A percentile compares a stretch with the other conserved stretches of the same genome.
Evolutionary conservation across 1,139 yeast genomes (phyloP).

Genomic region (Debaryomyces subglobosus): DNA sequence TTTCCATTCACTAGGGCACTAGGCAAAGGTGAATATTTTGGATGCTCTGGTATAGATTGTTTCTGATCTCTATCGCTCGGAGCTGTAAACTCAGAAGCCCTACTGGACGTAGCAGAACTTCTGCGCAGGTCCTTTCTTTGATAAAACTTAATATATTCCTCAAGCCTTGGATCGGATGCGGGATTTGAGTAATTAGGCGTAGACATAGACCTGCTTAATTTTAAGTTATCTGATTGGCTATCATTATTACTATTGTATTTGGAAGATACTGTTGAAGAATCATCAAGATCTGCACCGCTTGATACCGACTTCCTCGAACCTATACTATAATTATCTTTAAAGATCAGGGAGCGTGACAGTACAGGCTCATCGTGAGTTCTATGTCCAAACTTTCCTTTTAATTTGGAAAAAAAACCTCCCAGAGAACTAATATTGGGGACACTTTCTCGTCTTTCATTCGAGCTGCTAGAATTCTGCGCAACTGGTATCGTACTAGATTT

Average conservation of each 20-base stretch:
- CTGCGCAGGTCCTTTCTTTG: slow-evolving; percentile 32
- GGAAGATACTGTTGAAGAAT: background rate
- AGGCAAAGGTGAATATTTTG: slow-evolving; percentile 46
- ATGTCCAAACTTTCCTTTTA: slow-evolving; percentile 36
- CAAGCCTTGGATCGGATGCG: slow-evolving; percentile 53
- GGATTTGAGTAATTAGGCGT: slow-evolving; percentile 17
- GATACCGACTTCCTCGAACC: slow-evolving; percentile 9
- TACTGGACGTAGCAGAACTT: slow-evolving; percentile 13
- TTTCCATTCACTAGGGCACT: slow-evolving; percentile 42
- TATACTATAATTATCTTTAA: slow-evolving; percentile 33
- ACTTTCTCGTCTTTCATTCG: slow-evolving; percentile 21
- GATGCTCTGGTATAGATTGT: slow-evolving; percentile 10
- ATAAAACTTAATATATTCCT: slow-evolving; percentile 58
- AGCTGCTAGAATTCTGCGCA: slow-evolving; percentile 1
- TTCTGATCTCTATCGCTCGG: slow-evolving; percentile 7
- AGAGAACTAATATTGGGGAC: slow-evolving; percentile 17
- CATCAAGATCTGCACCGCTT: background rate
- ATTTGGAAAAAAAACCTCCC: slow-evolving; percentile 41
- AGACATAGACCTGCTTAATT: slow-evolving; percentile 20
- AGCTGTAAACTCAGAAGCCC: slow-evolving; percentile 21
- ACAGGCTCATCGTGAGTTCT: slow-evolving; percentile 15
- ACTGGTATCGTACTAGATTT: slow-evolving; percentile 8
- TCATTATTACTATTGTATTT: slow-evolving; percentile 10
- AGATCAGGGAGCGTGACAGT: slow-evolving; percentile 18
- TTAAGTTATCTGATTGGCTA: background rate